Percentiles rank a stretch among this genome's conserved stretches.
These are phyloP conservation scores for Pleurostoma richardsiae DNA, from an alignment of 2,329 filamentous ascomycete species.

Conservation along the genomic window DNA sequence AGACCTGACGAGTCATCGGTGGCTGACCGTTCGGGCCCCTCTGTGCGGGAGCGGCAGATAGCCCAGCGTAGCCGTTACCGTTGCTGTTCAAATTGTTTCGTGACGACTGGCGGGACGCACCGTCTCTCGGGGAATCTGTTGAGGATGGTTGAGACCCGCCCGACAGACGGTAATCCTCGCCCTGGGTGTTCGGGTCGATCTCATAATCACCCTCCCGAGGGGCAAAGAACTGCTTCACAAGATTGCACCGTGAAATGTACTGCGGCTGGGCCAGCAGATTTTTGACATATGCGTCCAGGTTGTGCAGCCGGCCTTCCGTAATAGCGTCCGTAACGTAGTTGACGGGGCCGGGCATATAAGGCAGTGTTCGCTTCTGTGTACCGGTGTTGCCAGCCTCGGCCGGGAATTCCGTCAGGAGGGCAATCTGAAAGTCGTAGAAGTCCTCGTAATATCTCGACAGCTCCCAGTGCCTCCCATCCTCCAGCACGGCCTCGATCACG, in stretches of 20 bases:
- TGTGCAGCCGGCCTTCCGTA: constrained; percentile 86
- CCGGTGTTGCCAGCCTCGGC: constrained; percentile 86
- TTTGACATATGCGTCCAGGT: constrained; percentile 93
- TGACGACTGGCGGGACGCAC: constrained; percentile 60
- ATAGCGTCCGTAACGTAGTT: constrained; percentile 98
- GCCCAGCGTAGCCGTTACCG: constrained; percentile 41
- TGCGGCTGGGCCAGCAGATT: constrained; percentile 77
- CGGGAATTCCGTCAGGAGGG: constrained; percentile 85
- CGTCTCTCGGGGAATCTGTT: constrained; percentile 54
- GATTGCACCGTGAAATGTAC: constrained; percentile 77
- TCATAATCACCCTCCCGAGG: constrained; percentile 91
- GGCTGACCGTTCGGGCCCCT: constrained; percentile 28
- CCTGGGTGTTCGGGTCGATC: constrained; percentile 64
- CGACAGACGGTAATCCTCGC: constrained; percentile 71
- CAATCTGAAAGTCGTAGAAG: constrained; percentile 98
- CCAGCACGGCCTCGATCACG: constrained; percentile 84
- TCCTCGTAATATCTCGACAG: constrained; percentile 94
- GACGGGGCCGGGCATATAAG: constrained; percentile 97
- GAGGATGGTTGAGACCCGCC: constrained; percentile 64
- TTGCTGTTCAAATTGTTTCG: constrained; percentile 57
- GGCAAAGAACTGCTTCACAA: constrained; percentile 88
- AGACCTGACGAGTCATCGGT: constrained; percentile 36
- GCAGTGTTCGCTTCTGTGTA: constrained; percentile 72
- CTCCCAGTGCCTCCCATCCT: constrained; percentile 90
- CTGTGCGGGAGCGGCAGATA: constrained; percentile 46